These are phyloP conservation scores for Strombidium stylifer DNA, from an alignment of 73 alveolate genomes.

Conservation along the genomic window DNA sequence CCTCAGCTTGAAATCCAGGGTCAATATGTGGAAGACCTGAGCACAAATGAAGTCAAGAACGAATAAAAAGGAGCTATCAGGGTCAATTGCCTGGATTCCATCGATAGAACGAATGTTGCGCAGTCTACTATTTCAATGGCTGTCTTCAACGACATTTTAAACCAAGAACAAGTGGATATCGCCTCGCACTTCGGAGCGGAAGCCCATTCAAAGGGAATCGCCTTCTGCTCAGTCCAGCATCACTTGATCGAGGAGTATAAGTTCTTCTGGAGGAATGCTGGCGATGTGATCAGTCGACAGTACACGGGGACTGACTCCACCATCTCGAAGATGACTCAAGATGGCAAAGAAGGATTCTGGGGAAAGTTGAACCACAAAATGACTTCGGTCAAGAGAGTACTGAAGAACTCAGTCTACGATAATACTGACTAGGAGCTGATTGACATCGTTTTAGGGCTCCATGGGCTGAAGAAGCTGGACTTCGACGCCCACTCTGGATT, in stretches of 20 bases:
- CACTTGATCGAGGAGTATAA: constrained; percentile 49
- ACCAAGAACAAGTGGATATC: constrained; percentile 13
- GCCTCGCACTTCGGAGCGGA: constrained; percentile 25
- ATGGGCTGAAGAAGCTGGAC: constrained; percentile 13
- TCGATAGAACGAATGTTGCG: constrained; percentile 76
- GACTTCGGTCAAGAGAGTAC: constrained; percentile 69
- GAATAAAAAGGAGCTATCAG: constrained; percentile 63
- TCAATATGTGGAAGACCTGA: constrained; percentile 54
- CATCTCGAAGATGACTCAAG: constrained; percentile 75
- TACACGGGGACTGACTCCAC: constrained; percentile 90
- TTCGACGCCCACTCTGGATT: not conserved
- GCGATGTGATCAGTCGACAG: constrained; percentile 76
- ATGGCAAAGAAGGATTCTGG: constrained; percentile 75
- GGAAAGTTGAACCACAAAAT: constrained; percentile 76
- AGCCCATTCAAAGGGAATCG: constrained; percentile 23
- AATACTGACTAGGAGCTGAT: constrained; percentile 68
- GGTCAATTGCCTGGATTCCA: constrained; percentile 68
- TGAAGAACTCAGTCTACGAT: constrained; percentile 77
- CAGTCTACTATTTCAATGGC: constrained; percentile 65
- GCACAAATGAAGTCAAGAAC: constrained; percentile 34
- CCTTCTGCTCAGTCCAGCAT: constrained; percentile 12
- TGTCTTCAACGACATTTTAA: not conserved
- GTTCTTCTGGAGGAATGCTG: constrained; percentile 84
- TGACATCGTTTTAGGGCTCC: constrained; percentile 53
- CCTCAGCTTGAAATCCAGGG: constrained; percentile 24